phyloP scores from a whole-genome alignment of 768 basidiomycete species.

The Mycena haematopus region DNA sequence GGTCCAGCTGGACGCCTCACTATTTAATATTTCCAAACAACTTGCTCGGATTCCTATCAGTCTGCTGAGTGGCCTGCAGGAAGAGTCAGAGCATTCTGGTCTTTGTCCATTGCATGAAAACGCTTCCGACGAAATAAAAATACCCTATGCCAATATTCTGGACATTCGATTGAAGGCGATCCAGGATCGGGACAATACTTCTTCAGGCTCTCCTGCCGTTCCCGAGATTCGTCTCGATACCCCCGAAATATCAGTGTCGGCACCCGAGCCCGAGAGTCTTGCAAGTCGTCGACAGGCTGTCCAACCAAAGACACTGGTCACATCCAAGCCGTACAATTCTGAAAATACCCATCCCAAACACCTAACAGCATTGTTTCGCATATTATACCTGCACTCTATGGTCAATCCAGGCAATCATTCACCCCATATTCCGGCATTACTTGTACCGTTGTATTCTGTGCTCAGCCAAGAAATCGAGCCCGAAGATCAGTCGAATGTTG shows the following conservation, averaged over 20 bases:
- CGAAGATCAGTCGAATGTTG: constrained; percentile 67
- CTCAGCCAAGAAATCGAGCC: constrained; percentile 66
- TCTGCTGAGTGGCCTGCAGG: constrained; percentile 56
- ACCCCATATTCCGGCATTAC: constrained; percentile 69
- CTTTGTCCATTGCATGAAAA: constrained; percentile 58
- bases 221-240: constrained; percentile 52
- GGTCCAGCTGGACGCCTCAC: constrained; percentile 50
- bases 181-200: constrained; percentile 36
- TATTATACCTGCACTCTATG: constrained; percentile 73
- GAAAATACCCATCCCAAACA: constrained; percentile 64
- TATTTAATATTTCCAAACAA: constrained; percentile 60
- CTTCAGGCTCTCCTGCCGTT: constrained; percentile 33
- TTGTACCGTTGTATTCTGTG: constrained; percentile 72
- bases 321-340: constrained; percentile 51
- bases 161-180: constrained; percentile 60
- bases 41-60: constrained; percentile 59
- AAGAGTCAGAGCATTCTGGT: constrained; percentile 52
- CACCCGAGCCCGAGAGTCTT: constrained; percentile 42
- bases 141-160: constrained; percentile 57
- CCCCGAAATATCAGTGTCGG: constrained; percentile 49
- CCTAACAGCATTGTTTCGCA: constrained; percentile 66
- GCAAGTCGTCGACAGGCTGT: constrained; percentile 31
- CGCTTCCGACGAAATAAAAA: constrained; percentile 52
- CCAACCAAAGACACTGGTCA: constrained; percentile 51
- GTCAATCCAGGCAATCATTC: constrained; percentile 78